Evolutionary conservation across 768 basidiomycete species (phyloP), one percentile per base, ranked within the genome.

Genomic region (Roridomyces roridus): DNA sequence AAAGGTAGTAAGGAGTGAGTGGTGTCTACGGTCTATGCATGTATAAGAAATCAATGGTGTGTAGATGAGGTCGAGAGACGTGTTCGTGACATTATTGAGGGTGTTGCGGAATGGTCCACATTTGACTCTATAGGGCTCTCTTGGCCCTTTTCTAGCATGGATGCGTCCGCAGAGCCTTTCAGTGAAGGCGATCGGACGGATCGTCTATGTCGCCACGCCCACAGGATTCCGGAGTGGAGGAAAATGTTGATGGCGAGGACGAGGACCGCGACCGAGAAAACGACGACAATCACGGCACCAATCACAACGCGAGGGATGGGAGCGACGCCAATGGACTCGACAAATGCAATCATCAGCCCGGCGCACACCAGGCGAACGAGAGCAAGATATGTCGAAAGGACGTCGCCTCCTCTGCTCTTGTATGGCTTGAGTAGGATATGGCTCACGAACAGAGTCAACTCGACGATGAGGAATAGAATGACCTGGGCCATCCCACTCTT

Each of bases 271-370:
- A 92, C 73, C 14, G 89, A 88, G 68, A 85, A 89, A 34, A 94
- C 77, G 28, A 89, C 83, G 12, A 87, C 85, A 35, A 85, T 79
- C 59, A 93, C 81, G 53, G 91, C 80, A 20, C 93, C 94, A 52
- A 97, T 87, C 29, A 83, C 87, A 2, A 91, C 89, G 18, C 94
- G 84, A 1, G 91, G 87, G 63, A 96, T 96, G 36, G 94, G 79
- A 17, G 78, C 73, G 29, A 95, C 80, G 6, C 77, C 70, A 23
- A 94, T 67, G 9, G 72, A 74, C 59, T 91, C 80, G 43, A 93
- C 74, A 70, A 95, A 97, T 0, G 91, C 85, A 59, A 96, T 81
- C 75, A 91, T 75, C 20, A 94, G 68, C 6, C 85, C 88, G 24
- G 87, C 85, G 52, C 84, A 87, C 11, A 87, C 75, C 8, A 96